A percentile compares a stretch with the other conserved stretches of the same genome.
phyloP scores from a whole-genome alignment of 352 stramenopile species.

The Globisporangium recalcitrans region DNA sequence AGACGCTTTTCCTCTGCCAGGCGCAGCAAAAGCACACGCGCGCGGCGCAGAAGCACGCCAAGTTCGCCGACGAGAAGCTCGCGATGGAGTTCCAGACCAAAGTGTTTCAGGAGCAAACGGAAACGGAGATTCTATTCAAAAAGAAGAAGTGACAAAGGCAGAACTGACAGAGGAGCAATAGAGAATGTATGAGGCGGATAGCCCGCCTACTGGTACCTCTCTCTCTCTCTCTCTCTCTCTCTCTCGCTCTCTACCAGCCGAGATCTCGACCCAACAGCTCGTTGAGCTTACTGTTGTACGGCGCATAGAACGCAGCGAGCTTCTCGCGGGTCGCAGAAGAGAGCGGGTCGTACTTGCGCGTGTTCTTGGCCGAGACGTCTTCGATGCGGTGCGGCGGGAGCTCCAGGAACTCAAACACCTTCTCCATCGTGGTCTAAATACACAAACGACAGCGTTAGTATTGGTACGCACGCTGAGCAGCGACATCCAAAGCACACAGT shows the following conservation, averaged over 20 bases:
- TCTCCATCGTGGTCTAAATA: conserved; percentile 63
- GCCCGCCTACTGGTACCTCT: background rate
- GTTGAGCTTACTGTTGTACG: conserved; percentile 81
- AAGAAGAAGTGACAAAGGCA: conserved; percentile 15
- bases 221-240: conserved; percentile 5
- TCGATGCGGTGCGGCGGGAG: conserved; percentile 78
- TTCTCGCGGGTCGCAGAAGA: conserved; percentile 41
- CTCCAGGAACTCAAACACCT: conserved; percentile 83
- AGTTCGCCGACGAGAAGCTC: conserved; percentile 27
- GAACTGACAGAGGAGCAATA: background rate
- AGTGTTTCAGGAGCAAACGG: conserved; percentile 50
- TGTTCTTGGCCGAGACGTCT: conserved; percentile 84
- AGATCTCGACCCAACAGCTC: conserved; percentile 55
- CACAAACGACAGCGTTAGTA: conserved; percentile 16
- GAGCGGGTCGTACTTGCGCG: conserved; percentile 79
- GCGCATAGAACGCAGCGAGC: conserved; percentile 71
- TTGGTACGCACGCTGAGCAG: background rate
- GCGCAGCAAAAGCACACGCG: conserved; percentile 42
- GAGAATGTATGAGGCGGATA: background rate
- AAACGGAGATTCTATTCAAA: conserved; percentile 63
- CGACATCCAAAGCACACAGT: too few species aligned
- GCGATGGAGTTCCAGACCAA: conserved; percentile 31
- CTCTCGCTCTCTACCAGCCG: conserved; percentile 34
- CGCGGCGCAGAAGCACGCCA: conserved; percentile 31
- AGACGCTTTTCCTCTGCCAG: conserved; percentile 62